Evolutionary conservation across 805 yeast genomes (phyloP).

Genomic region (Helenozyma rhizophorensis): DNA sequence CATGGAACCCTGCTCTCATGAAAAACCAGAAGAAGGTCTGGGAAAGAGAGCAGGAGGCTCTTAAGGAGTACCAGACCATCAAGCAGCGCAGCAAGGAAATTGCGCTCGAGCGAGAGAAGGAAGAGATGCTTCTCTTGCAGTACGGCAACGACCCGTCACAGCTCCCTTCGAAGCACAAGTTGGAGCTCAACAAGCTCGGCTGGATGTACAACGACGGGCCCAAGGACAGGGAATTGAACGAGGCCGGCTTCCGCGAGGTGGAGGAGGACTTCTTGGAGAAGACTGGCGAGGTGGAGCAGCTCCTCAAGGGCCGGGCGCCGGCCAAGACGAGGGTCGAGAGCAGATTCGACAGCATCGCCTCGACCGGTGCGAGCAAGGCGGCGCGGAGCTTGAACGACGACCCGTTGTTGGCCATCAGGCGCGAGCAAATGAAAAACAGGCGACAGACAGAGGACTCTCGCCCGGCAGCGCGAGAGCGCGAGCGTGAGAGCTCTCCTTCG

Average conservation of each 20-base stretch:
- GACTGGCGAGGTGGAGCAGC: slow-evolving; percentile 43
- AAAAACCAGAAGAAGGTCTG: slow-evolving; percentile 84
- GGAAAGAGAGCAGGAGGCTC: slow-evolving; percentile 72
- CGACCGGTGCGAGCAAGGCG: slow-evolving; percentile 17
- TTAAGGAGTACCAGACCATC: slow-evolving; percentile 64
- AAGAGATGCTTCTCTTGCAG: slow-evolving; percentile 49
- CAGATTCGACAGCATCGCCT: slow-evolving; percentile 22
- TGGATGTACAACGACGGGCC: slow-evolving; percentile 82
- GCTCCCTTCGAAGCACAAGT: slow-evolving; percentile 29
- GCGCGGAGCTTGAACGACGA: slow-evolving; percentile 34
- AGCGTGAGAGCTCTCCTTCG: background rate
- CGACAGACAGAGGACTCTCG: background rate
- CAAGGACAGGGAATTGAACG: slow-evolving; percentile 22
- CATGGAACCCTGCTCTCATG: slow-evolving; percentile 91
- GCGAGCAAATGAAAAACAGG: slow-evolving; percentile 19
- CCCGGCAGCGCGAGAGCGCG: background rate
- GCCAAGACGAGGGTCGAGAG: slow-evolving; percentile 27
- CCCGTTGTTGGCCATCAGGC: slow-evolving; percentile 45
- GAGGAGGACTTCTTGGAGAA: slow-evolving; percentile 26
- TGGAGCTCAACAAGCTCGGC: slow-evolving; percentile 48
- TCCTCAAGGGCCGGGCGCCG: slow-evolving; percentile 49
- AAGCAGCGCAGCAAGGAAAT: slow-evolving; percentile 63
- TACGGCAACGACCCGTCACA: slow-evolving; percentile 34
- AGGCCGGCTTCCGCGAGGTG: slow-evolving; percentile 34
- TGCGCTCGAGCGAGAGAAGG: slow-evolving; percentile 54